These are phyloP conservation scores for Misopates orontium DNA, from an alignment of 257 asterid genomes.

Conservation along the genomic window DNA sequence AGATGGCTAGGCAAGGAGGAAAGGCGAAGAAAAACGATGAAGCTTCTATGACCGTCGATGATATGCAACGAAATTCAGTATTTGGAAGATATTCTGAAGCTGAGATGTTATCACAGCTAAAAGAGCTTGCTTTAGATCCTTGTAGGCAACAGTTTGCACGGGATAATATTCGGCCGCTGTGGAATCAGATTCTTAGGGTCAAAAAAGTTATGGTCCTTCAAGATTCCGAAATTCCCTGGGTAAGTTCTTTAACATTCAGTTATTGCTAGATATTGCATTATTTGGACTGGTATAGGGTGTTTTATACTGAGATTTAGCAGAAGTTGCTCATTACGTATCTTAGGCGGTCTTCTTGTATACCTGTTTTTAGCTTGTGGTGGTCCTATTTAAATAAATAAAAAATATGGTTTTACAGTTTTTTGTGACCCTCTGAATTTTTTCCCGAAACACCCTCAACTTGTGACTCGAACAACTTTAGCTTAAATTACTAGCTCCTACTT, in stretches of 20 bases:
- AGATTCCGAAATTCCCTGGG: conserved; percentile 59
- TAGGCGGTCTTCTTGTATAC: too few species aligned
- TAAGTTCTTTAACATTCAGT: conserved; percentile 36
- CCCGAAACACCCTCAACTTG: too few species aligned
- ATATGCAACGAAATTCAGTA: conserved; percentile 35
- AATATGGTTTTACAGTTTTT: too few species aligned
- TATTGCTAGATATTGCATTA: conserved; percentile 19
- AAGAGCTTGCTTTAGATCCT: conserved; percentile 64
- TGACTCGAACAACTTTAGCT: too few species aligned
- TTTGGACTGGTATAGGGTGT: conserved; percentile 11
- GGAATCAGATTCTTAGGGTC: conserved; percentile 50
- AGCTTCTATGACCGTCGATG: conserved; percentile 26
- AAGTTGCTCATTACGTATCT: conserved; percentile 20
- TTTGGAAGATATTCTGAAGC: conserved; percentile 58
- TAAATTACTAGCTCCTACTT: too few species aligned
- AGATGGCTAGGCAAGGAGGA: conserved; percentile 43
- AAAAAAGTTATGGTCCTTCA: conserved; percentile 54
- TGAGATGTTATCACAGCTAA: conserved; percentile 57
- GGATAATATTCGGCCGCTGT: conserved; percentile 46
- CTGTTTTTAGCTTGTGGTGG: too few species aligned
- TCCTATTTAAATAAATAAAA: too few species aligned
- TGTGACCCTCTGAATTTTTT: too few species aligned
- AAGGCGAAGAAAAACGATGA: conserved; percentile 33
- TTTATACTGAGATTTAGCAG: background rate
- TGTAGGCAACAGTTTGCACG: conserved; percentile 37